These are phyloP conservation scores for Gracilaria gracilis DNA, from an alignment of 23 red algal genomes.

Conservation along the genomic window DNA sequence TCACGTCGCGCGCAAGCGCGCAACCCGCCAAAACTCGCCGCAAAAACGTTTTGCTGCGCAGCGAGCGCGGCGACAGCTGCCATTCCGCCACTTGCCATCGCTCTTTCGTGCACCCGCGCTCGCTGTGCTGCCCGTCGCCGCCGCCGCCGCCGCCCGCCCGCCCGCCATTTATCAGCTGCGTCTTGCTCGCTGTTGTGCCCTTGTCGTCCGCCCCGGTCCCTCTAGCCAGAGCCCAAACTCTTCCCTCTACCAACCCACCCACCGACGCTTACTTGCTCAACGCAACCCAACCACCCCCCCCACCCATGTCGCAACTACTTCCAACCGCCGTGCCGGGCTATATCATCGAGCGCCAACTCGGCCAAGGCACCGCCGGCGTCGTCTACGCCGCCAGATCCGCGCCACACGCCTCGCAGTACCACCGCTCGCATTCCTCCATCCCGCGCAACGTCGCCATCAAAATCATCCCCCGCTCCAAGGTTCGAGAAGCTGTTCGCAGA, in stretches of 20 bases:
- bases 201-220: background rate
- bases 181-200: background rate
- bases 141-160: background rate
- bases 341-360: conserved; percentile 31
- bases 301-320: conserved; percentile 27
- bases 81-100: background rate
- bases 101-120: conserved; percentile 21
- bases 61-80: background rate
- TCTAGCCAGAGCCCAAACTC: background rate
- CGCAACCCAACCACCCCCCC: background rate
- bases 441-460: conserved; percentile 44
- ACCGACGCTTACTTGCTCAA: no score
- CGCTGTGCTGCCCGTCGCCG: background rate
- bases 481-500: conserved; percentile 39
- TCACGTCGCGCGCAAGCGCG: conserved; percentile 13
- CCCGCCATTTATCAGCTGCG: background rate
- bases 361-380: conserved; percentile 48
- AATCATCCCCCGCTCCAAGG: conserved; percentile 56
- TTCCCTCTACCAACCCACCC: background rate
- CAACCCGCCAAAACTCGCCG: background rate
- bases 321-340: conserved; percentile 34
- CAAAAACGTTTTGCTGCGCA: conserved; percentile 47
- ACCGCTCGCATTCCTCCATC: background rate
- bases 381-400: conserved; percentile 37
- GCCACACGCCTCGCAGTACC: conserved; percentile 8